Percentiles rank a stretch among this genome's conserved stretches.
Conservation (phyloP, 768 basidiomycete species). For the Tricholoma bakamatsutake region DNA sequence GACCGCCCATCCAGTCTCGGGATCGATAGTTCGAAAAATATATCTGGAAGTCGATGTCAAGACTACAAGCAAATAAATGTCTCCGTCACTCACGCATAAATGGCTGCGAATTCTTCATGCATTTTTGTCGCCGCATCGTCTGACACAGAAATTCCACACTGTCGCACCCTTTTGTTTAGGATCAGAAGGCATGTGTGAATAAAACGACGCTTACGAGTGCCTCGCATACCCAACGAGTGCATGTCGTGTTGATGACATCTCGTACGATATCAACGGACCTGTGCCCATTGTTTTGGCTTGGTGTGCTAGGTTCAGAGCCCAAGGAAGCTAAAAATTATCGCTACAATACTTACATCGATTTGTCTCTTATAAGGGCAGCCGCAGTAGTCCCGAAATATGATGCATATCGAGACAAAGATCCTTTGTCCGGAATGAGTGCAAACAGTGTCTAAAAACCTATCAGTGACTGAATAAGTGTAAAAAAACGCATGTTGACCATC, state of each 20-base stretch:
- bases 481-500: slow-evolving; percentile 9
- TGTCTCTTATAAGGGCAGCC: slow-evolving; percentile 7
- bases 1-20: slow-evolving; percentile 17
- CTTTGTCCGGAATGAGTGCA: slow-evolving; percentile 15
- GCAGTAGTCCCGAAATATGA: slow-evolving; percentile 13
- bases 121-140: neutral
- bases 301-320: neutral
- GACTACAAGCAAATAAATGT: neutral
- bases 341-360: slow-evolving; percentile 2
- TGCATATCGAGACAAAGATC: slow-evolving; percentile 11
- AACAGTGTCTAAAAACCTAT: slow-evolving; percentile 11
- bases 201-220: slow-evolving; percentile 14
- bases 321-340: neutral
- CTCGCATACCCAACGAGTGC: slow-evolving; percentile 22
- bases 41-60: slow-evolving; percentile 6
- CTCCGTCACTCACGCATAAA: slow-evolving; percentile 11
- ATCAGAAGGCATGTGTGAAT: neutral
- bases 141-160: slow-evolving; percentile 8
- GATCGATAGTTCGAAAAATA: slow-evolving; percentile 17
- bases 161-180: neutral
- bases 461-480: neutral
- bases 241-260: slow-evolving; percentile 21
- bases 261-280: slow-evolving; percentile 16
- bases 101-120: slow-evolving; percentile 13
- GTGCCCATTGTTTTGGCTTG: slow-evolving; percentile 5